phyloP scores from a whole-genome alignment of 306 rosid species.

The Quercus parvula region DNA sequence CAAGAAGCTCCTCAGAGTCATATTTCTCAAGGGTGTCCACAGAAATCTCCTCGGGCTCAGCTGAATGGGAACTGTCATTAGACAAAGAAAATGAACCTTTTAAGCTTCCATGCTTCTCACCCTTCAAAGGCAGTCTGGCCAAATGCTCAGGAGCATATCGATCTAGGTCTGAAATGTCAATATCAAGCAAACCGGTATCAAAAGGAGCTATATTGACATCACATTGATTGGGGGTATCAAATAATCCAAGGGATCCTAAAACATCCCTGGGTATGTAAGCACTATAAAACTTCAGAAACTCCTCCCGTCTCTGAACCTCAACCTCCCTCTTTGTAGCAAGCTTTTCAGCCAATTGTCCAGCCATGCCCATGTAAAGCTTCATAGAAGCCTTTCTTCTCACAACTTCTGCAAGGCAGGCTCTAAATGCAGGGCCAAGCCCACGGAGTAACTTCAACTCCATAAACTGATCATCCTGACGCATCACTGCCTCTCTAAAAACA shows the following conservation, averaged over 20 bases:
- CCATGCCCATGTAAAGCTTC: constrained; percentile 99
- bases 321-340: constrained; percentile 84
- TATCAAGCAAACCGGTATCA: constrained; percentile 72
- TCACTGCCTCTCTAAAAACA: constrained; percentile 94
- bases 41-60: constrained; percentile 49
- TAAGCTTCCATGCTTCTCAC: constrained; percentile 54
- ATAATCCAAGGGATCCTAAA: constrained; percentile 81
- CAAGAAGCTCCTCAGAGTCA: constrained; percentile 61
- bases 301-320: constrained; percentile 75
- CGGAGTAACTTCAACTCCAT: constrained; percentile 72
- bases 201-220: constrained; percentile 94
- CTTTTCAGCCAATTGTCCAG: constrained; percentile 96
- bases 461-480: constrained; percentile 80
- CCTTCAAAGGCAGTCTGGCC: constrained; percentile 53
- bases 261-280: constrained; percentile 78
- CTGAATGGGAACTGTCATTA: constrained; percentile 54
- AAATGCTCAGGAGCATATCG: constrained; percentile 84
- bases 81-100: constrained; percentile 55
- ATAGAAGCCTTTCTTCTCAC: constrained; percentile 93
- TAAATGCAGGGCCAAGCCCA: constrained; percentile 81
- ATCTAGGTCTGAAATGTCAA: constrained; percentile 86
- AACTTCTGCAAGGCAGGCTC: constrained; percentile 95
- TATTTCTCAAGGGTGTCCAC: constrained; percentile 45
- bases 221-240: constrained; percentile 80
- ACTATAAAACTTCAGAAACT: constrained; percentile 64